Conservation (phyloP, 78 protist genomes). For the Thecamonas trahens region DNA sequence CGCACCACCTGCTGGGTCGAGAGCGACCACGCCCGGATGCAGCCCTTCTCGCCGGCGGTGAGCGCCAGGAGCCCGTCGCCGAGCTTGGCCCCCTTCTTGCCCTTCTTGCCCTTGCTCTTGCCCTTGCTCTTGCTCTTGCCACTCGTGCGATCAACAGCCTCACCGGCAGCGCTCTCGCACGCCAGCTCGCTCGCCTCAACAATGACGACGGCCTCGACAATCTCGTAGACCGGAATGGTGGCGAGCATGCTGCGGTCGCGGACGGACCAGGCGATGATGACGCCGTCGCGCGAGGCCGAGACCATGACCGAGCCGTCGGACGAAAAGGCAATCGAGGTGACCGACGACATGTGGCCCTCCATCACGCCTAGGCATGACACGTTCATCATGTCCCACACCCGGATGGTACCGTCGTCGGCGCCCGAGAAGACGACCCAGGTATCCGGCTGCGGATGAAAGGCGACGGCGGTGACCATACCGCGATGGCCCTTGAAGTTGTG, state of each 20-base stretch:
- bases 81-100: background rate
- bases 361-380: background rate
- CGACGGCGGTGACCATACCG: background rate
- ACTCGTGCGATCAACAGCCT: background rate
- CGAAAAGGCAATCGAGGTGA: constrained; percentile 2
- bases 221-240: background rate
- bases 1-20: no score
- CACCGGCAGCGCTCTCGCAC: background rate
- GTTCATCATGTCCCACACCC: constrained; percentile 12
- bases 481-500: constrained; percentile 40
- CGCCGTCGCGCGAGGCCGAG: constrained; percentile 16
- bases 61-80: constrained; percentile 4
- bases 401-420: constrained; percentile 13
- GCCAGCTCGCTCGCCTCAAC: background rate
- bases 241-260: background rate
- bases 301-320: background rate
- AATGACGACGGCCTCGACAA: background rate
- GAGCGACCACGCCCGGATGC: no score
- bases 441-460: constrained; percentile 2
- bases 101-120: no score
- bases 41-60: no score
- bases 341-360: background rate
- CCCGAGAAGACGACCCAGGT: background rate
- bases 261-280: constrained; percentile 16
- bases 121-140: no score